These are phyloP conservation scores for Pseudocercospora musae DNA, from an alignment of 2,329 filamentous ascomycete species.

Conservation along the genomic window DNA sequence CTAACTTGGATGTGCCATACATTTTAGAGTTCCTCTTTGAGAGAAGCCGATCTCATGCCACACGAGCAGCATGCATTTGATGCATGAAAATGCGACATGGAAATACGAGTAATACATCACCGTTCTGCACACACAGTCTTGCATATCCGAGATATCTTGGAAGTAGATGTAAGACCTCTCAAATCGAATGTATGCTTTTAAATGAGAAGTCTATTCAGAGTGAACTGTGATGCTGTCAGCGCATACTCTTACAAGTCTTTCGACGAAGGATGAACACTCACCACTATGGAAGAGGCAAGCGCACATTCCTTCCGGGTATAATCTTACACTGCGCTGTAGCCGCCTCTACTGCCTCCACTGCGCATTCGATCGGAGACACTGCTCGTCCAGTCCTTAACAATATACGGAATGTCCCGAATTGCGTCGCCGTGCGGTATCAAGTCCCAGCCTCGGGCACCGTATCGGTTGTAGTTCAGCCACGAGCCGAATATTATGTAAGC, in stretches of 20 bases:
- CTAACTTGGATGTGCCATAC: no score
- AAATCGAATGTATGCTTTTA: neutral
- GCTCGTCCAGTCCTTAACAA: conserved; percentile 82
- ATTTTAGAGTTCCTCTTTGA: no score
- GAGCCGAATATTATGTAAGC: conserved; percentile 96
- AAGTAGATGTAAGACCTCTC: no score
- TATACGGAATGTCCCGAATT: conserved; percentile 86
- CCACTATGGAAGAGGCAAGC: conserved; percentile 2
- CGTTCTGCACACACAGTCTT: no score
- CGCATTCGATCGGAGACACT: conserved; percentile 80
- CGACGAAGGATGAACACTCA: neutral
- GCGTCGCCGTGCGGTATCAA: conserved; percentile 88
- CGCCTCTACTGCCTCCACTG: conserved; percentile 73
- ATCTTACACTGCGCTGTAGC: conserved; percentile 77
- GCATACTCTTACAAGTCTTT: no score
- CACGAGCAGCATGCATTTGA: no score
- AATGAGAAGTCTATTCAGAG: neutral
- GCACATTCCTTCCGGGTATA: conserved; percentile 1
- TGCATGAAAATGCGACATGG: neutral
- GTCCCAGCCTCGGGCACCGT: conserved; percentile 93
- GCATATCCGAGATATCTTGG: no score
- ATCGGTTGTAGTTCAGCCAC: conserved; percentile 98
- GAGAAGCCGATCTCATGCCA: no score
- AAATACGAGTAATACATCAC: neutral
- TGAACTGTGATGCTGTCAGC: neutral